phyloP scores from a whole-genome alignment of 73 alveolate genomes.

The Blepharisma japonicum region DNA sequence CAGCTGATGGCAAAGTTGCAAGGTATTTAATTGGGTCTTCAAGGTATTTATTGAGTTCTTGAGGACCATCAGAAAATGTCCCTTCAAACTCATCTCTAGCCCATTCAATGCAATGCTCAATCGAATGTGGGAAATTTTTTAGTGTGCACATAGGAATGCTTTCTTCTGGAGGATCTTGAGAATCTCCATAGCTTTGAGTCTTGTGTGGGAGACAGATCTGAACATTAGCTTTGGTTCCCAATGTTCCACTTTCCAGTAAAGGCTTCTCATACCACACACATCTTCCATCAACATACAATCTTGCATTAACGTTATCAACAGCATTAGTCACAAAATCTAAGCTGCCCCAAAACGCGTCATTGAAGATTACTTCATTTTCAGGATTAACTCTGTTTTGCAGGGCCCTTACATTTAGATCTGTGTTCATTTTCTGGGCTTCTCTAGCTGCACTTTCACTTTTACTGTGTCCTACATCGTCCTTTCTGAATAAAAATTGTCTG shows the following conservation, averaged over 20 bases:
- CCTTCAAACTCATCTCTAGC: constrained; percentile 93
- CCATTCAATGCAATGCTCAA: constrained; percentile 97
- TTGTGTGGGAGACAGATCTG: constrained; percentile 85
- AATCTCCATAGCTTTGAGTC: constrained; percentile 92
- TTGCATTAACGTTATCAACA: constrained; percentile 93
- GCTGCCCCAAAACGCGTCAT: constrained; percentile 93
- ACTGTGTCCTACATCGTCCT: constrained; percentile 89
- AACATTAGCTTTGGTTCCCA: constrained; percentile 94
- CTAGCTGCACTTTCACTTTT: constrained; percentile 92
- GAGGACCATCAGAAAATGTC: constrained; percentile 86
- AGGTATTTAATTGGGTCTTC: constrained; percentile 73
- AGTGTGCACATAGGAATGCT: constrained; percentile 96
- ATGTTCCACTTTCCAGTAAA: constrained; percentile 93
- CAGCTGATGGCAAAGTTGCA: constrained; percentile 53
- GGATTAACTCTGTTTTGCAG: constrained; percentile 79
- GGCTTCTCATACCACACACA: constrained; percentile 93
- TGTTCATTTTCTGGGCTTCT: constrained; percentile 81
- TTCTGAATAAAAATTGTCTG: constrained; percentile 97
- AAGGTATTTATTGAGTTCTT: constrained; percentile 41
- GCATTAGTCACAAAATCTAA: constrained; percentile 90
- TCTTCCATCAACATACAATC: constrained; percentile 89
- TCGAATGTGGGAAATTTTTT: constrained; percentile 95
- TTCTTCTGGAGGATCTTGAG: constrained; percentile 97
- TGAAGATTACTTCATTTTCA: constrained; percentile 86
- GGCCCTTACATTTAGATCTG: constrained; percentile 66